A percentile compares a stretch with the other conserved stretches of the same genome.
phyloP scores from a whole-genome alignment of 805 yeast genomes.

The Metschnikowia corniflorae region DNA sequence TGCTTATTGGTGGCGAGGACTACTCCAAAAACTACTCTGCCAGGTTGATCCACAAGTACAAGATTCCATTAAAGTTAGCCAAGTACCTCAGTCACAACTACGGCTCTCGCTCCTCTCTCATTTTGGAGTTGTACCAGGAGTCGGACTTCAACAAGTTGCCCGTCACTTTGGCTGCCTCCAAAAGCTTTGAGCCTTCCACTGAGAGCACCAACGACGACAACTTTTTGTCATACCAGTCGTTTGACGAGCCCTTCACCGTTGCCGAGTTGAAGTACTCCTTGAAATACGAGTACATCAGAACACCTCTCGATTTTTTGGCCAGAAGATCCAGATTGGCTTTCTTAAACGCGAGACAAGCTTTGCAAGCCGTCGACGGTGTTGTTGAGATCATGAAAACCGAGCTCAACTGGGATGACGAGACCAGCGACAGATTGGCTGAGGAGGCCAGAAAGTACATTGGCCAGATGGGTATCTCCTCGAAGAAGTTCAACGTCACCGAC shows the following conservation, averaged over 20 bases:
- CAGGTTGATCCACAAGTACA: conserved; percentile 74
- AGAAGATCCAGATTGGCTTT: conserved; percentile 93
- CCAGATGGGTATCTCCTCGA: conserved; percentile 50
- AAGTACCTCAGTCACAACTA: conserved; percentile 80
- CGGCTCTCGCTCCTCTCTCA: conserved; percentile 83
- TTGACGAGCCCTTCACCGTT: conserved; percentile 81
- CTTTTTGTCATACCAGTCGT: conserved; percentile 45
- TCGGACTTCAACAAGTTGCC: conserved; percentile 60
- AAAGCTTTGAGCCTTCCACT: conserved; percentile 30
- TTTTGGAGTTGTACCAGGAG: conserved; percentile 53
- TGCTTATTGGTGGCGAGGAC: conserved; percentile 77
- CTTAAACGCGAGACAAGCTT: conserved; percentile 81
- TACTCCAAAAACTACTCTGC: conserved; percentile 73
- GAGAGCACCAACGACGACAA: conserved; percentile 25
- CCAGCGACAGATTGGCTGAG: conserved; percentile 50
- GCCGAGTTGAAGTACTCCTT: conserved; percentile 86
- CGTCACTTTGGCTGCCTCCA: conserved; percentile 50
- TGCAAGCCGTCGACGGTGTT: conserved; percentile 76
- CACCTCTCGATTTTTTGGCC: conserved; percentile 85
- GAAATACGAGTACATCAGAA: conserved; percentile 78
- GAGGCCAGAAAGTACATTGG: conserved; percentile 58
- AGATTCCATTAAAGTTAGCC: conserved; percentile 70
- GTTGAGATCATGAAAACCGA: conserved; percentile 81
- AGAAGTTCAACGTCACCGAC: conserved; percentile 20
- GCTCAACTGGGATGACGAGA: conserved; percentile 64